Conservation (phyloP, 768 basidiomycete species). For the Hydnomerulius pinastri region DNA sequence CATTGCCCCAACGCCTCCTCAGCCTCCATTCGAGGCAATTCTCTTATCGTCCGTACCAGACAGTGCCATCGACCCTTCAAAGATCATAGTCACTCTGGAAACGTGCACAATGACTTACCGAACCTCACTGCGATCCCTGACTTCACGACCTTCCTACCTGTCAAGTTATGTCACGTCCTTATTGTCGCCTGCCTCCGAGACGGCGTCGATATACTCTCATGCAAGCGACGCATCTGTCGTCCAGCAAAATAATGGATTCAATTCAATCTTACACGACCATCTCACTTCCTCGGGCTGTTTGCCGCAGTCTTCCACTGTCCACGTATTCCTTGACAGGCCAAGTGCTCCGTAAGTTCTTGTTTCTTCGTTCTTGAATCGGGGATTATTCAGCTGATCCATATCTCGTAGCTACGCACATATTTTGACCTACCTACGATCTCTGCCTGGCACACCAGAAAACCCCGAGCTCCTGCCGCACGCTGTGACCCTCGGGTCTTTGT, state of each 20-base stretch:
- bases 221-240: conserved; percentile 38
- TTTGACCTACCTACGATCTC: conserved; percentile 69
- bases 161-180: conserved; percentile 56
- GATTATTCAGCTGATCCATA: conserved; percentile 2
- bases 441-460: conserved; percentile 43
- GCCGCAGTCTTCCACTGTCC: conserved; percentile 48
- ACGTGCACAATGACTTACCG: conserved; percentile 67
- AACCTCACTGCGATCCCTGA: conserved; percentile 67
- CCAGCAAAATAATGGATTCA: conserved; percentile 38
- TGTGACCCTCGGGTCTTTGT: conserved; percentile 48
- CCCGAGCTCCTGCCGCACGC: conserved; percentile 61
- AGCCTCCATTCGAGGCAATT: conserved; percentile 64
- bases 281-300: conserved; percentile 61
- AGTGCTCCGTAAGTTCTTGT: conserved; percentile 69
- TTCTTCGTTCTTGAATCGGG: background rate
- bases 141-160: conserved; percentile 68
- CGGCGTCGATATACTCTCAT: conserved; percentile 58
- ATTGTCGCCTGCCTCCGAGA: conserved; percentile 43
- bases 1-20: conserved; percentile 44
- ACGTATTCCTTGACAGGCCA: conserved; percentile 79
- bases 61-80: conserved; percentile 52
- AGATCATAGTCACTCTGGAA: conserved; percentile 71
- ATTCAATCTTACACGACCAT: conserved; percentile 59
- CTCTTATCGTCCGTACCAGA: conserved; percentile 61
- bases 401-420: conserved; percentile 65